Percentiles rank a stretch among this genome's conserved stretches.
phyloP scores from a whole-genome alignment of 306 rosid species.

The Aeschynomene evenia region DNA sequence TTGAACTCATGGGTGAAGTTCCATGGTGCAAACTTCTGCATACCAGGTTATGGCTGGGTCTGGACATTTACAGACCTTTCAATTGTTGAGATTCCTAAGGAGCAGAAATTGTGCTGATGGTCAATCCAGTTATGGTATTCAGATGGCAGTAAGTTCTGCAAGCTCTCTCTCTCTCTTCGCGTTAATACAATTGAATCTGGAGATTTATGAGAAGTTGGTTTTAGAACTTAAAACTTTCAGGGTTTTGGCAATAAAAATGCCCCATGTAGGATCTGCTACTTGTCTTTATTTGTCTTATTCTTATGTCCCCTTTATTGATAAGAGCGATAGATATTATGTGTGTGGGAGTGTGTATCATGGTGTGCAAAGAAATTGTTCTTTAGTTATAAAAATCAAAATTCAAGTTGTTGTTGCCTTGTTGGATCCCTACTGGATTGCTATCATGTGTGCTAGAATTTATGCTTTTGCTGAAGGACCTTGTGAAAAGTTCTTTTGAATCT shows the following conservation, averaged over 20 bases:
- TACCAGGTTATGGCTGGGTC: conserved; percentile 97
- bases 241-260: neutral
- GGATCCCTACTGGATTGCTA: neutral
- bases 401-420: neutral
- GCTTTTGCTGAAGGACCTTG: neutral
- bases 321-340: too few relatives aligned
- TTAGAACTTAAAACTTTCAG: neutral
- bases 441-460: neutral
- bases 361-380: too few relatives aligned
- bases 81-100: conserved; percentile 79
- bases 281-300: neutral
- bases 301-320: too few relatives aligned
- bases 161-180: neutral
- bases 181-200: neutral
- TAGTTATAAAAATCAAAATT: neutral
- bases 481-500: neutral
- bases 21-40: conserved; percentile 34
- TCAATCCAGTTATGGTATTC: conserved; percentile 86
- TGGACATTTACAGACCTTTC: conserved; percentile 90
- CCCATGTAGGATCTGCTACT: neutral
- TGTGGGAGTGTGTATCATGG: too few relatives aligned
- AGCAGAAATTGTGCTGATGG: conserved; percentile 90
- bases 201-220: neutral
- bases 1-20: conserved; percentile 15
- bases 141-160: conserved; percentile 87